These are phyloP conservation scores for Lactifluus pinguis DNA, from an alignment of 768 basidiomycete species.

Conservation along the genomic window DNA sequence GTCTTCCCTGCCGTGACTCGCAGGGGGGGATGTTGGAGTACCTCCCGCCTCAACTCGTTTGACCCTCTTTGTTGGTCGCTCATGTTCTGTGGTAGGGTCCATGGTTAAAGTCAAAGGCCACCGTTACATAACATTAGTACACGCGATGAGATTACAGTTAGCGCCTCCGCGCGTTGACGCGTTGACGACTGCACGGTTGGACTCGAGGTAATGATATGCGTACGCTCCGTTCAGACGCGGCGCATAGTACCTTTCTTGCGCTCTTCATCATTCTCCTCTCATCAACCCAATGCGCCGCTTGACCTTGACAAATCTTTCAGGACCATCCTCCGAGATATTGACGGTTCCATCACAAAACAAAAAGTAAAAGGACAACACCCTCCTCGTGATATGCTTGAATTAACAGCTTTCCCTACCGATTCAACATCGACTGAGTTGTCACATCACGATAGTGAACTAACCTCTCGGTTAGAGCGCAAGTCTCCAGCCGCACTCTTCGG, in stretches of 20 bases:
- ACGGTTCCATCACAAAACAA: conserved; percentile 44
- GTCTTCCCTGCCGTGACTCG: conserved; percentile 12
- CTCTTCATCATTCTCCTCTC: conserved; percentile 25
- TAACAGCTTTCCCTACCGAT: conserved; percentile 42
- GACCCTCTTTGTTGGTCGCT: conserved; percentile 21
- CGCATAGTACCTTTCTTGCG: conserved; percentile 1
- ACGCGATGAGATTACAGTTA: background rate
- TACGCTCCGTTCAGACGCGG: conserved; percentile 2
- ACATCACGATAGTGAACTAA: conserved; percentile 28
- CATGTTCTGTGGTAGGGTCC: conserved; percentile 1
- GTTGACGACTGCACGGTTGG: background rate
- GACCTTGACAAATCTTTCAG: conserved; percentile 59
- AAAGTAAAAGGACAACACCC: conserved; percentile 20
- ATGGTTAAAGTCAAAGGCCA: background rate
- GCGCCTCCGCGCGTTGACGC: background rate
- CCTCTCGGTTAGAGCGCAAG: conserved; percentile 39
- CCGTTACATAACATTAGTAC: conserved; percentile 14
- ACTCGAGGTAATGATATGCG: conserved; percentile 7
- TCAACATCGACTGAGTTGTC: conserved; percentile 23
- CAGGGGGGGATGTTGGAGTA: background rate
- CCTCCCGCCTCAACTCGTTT: background rate
- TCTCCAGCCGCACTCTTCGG: conserved; percentile 82
- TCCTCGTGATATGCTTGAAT: conserved; percentile 34
- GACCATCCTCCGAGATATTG: conserved; percentile 55
- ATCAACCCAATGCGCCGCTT: conserved; percentile 49